These are phyloP conservation scores for Alternaria viburni DNA, from an alignment of 2,329 filamentous ascomycete species.

Conservation along the genomic window DNA sequence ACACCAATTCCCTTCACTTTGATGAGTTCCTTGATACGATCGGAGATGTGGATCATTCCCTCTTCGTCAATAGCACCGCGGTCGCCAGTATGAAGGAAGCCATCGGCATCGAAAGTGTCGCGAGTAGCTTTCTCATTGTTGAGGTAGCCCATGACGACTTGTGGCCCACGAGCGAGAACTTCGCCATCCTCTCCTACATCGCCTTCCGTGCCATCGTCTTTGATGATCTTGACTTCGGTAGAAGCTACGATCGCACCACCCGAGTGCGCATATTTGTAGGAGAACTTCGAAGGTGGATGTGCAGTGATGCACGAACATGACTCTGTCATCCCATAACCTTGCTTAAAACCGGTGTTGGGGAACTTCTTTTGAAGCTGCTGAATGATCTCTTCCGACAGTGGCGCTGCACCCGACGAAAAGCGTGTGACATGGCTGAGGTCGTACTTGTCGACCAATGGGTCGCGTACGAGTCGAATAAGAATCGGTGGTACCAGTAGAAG, in stretches of 20 bases:
- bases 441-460: constrained; percentile 61
- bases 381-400: constrained; percentile 64
- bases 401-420: constrained; percentile 67
- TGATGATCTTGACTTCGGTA: constrained; percentile 66
- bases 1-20: constrained; percentile 70
- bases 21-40: constrained; percentile 72
- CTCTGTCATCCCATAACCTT: constrained; percentile 74
- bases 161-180: constrained; percentile 56
- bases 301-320: constrained; percentile 68
- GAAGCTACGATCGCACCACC: constrained; percentile 64
- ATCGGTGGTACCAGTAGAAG: constrained; percentile 63
- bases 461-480: constrained; percentile 65
- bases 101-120: constrained; percentile 56
- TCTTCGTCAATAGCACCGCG: constrained; percentile 62
- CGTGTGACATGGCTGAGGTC: constrained; percentile 62
- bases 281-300: constrained; percentile 63
- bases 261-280: constrained; percentile 63
- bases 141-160: constrained; percentile 60
- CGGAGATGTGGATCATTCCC: constrained; percentile 64
- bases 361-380: constrained; percentile 62
- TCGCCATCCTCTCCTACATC: constrained; percentile 61
- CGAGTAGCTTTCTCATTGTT: constrained; percentile 51
- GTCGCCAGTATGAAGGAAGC: constrained; percentile 65
- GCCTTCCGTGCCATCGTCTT: constrained; percentile 62
- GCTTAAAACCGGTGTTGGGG: constrained; percentile 66